Percentiles rank a stretch among this genome's conserved stretches.
Conservation (phyloP, 75 land plant genomes). For the Selaginella moellendorffii region DNA sequence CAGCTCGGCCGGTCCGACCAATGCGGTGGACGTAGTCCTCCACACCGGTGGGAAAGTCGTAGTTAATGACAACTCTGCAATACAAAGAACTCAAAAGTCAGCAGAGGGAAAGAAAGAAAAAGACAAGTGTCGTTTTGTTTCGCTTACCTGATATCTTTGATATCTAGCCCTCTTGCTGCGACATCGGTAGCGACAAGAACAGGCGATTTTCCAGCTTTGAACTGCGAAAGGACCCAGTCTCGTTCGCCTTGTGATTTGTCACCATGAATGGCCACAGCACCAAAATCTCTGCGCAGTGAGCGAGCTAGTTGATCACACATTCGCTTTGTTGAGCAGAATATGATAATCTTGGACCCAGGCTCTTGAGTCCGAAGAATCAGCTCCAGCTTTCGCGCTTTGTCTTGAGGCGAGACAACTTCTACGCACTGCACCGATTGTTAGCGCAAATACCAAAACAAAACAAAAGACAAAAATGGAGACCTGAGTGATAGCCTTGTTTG, state of each 20-base stretch:
- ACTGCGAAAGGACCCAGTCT: conserved; percentile 72
- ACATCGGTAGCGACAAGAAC: conserved; percentile 97
- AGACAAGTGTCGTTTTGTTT: conserved; percentile 71
- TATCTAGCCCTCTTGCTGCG: conserved; percentile 95
- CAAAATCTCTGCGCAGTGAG: conserved; percentile 60
- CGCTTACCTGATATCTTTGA: conserved; percentile 90
- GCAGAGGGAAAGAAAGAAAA: conserved; percentile 54
- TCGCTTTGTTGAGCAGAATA: conserved; percentile 87
- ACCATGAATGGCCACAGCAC: conserved; percentile 90
- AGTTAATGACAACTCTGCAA: conserved; percentile 84
- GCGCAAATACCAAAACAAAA: not conserved
- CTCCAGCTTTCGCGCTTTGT: conserved; percentile 54
- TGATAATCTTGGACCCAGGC: conserved; percentile 70
- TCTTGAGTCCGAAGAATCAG: conserved; percentile 81
- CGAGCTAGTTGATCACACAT: conserved; percentile 89
- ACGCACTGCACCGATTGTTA: conserved; percentile 44
- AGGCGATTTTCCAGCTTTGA: conserved; percentile 61
- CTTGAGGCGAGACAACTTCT: conserved; percentile 58
- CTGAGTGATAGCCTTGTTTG: conserved; percentile 97
- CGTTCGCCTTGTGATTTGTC: conserved; percentile 89
- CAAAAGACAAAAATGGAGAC: conserved; percentile 20
- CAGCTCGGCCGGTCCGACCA: conserved; percentile 96
- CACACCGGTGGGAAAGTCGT: conserved; percentile 88
- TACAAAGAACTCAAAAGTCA: conserved; percentile 13
- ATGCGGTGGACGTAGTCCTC: conserved; percentile 98